Conservation (phyloP, 352 stramenopile genomes). For the Thalassiosira mediterranea region DNA sequence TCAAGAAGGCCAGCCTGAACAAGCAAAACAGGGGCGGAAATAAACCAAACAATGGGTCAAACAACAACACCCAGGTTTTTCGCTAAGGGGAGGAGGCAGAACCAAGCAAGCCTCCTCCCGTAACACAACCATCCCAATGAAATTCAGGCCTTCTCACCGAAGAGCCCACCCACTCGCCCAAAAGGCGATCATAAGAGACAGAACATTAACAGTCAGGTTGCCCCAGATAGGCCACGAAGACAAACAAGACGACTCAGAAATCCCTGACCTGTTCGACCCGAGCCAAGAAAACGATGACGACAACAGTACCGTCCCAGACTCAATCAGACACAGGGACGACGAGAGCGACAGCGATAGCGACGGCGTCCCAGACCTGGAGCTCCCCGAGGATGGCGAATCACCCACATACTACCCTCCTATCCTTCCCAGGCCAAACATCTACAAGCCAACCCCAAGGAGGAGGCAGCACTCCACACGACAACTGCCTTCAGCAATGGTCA, state of each 20-base stretch:
- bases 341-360: no score
- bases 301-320: no score
- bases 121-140: not conserved
- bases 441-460: no score
- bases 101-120: not conserved
- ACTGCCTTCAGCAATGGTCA: no score
- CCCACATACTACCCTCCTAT: not conserved
- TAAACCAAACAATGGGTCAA: not conserved
- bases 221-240: not conserved
- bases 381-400: no score
- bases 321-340: no score
- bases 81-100: not conserved
- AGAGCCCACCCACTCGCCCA: not conserved
- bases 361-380: no score
- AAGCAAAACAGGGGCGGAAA: not conserved
- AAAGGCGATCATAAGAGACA: not conserved
- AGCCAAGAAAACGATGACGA: no score
- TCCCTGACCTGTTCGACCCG: no score
- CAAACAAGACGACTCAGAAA: no score
- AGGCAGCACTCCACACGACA: no score
- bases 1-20: no score
- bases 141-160: not conserved
- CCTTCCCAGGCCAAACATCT: not conserved
- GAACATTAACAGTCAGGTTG: not conserved
- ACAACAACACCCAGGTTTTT: constrained; percentile 10